Percentiles rank a stretch among this genome's conserved stretches.
These are phyloP conservation scores for Brettanomyces custersianus DNA, from an alignment of 805 yeast genomes.

Conservation along the genomic window DNA sequence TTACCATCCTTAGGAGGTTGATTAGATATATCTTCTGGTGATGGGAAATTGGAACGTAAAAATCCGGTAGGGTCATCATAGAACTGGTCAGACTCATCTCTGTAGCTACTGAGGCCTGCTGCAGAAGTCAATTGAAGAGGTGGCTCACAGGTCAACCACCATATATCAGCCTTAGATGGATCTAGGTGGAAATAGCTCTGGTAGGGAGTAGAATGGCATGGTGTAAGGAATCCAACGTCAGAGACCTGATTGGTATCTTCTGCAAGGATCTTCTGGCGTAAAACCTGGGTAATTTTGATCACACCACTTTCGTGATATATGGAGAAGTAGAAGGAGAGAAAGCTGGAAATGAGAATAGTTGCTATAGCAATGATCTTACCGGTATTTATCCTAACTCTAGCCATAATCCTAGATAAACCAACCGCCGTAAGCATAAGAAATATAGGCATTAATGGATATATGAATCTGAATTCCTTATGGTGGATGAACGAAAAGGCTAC, in stretches of 20 bases:
- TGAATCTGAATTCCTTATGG: constrained; percentile 89
- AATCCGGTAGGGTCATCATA: constrained; percentile 60
- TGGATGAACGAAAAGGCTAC: constrained; percentile 51
- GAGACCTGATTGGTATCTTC: constrained; percentile 23
- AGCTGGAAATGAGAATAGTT: constrained; percentile 9
- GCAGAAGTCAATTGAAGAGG: constrained; percentile 42
- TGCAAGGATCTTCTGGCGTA: constrained; percentile 28
- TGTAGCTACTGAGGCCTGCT: constrained; percentile 36
- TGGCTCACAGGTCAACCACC: constrained; percentile 91
- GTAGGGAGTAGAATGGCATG: constrained; percentile 97
- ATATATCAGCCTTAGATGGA: constrained; percentile 33
- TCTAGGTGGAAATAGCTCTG: constrained; percentile 70
- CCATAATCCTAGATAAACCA: constrained; percentile 19
- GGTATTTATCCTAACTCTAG: constrained; percentile 2
- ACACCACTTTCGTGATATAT: constrained; percentile 83
- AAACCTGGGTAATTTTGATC: constrained; percentile 49
- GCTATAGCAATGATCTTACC: constrained; percentile 5
- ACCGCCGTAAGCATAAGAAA: constrained; percentile 44
- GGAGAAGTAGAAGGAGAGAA: constrained; percentile 32
- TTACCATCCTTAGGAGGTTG: constrained; percentile 2
- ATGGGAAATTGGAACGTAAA: constrained; percentile 44
- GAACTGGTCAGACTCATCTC: constrained; percentile 83
- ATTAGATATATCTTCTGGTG: constrained; percentile 5
- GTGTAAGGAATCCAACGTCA: constrained; percentile 77
- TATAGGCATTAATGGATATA: constrained; percentile 78